These are phyloP conservation scores for Inosperma sp. DNA, from an alignment of 768 basidiomycete genomes.

Conservation along the genomic window DNA sequence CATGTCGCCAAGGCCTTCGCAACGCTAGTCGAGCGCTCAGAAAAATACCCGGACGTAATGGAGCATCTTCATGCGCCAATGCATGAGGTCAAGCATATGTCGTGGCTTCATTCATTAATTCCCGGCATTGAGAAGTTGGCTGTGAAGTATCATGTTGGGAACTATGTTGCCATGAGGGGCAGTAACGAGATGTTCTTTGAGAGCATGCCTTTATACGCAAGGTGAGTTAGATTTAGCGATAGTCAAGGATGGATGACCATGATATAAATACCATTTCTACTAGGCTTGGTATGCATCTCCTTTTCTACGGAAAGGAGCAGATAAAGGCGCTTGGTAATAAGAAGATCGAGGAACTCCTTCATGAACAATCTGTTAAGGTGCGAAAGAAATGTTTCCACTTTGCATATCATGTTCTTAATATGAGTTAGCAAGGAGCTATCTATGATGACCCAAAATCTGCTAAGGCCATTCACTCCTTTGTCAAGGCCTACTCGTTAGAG, in stretches of 20 bases:
- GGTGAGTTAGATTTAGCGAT: constrained; percentile 23
- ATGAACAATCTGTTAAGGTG: constrained; percentile 51
- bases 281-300: constrained; percentile 68
- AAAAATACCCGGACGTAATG: constrained; percentile 22
- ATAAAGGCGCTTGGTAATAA: constrained; percentile 45
- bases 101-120: constrained; percentile 44
- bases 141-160: constrained; percentile 50
- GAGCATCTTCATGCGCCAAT: constrained; percentile 32
- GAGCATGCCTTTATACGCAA: constrained; percentile 67
- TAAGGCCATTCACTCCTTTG: constrained; percentile 51
- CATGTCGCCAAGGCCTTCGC: constrained; percentile 31
- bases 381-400: constrained; percentile 5
- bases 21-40: constrained; percentile 36
- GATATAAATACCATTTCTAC: not conserved
- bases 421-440: constrained; percentile 46
- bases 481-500: constrained; percentile 50
- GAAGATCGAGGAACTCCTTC: constrained; percentile 46
- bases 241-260: not conserved
- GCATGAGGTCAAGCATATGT: constrained; percentile 24
- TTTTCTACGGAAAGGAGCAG: constrained; percentile 58
- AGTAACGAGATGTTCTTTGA: constrained; percentile 57
- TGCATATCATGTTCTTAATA: not conserved
- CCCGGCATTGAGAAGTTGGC: constrained; percentile 56
- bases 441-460: constrained; percentile 52
- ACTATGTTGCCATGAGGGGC: constrained; percentile 49